Evolutionary conservation across 305 asterid genomes (phyloP).

Genomic region (Fraxinus paxiana): DNA sequence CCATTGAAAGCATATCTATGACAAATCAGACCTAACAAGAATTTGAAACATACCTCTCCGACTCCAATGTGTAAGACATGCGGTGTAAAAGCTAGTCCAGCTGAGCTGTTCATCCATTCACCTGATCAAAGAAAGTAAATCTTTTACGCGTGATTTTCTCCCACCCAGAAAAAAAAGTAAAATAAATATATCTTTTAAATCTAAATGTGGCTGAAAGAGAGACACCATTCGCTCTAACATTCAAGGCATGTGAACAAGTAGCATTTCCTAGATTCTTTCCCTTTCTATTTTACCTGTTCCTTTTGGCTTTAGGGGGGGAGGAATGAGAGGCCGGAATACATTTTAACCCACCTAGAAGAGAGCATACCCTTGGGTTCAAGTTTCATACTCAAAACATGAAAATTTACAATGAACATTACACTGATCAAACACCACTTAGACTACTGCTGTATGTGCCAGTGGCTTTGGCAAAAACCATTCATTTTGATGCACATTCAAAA

Average conservation of each 20-base stretch:
- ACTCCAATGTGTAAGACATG: slow-evolving; percentile 42
- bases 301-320: not conserved
- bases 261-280: not conserved
- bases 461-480: not conserved
- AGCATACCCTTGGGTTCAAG: not conserved
- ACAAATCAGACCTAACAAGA: not conserved
- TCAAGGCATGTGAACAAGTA: not conserved
- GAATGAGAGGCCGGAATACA: not conserved
- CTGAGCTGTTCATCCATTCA: slow-evolving; percentile 68
- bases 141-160: not conserved
- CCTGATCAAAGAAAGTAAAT: slow-evolving; percentile 30
- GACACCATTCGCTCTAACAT: not conserved
- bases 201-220: not conserved
- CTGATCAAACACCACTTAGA: not conserved
- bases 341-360: not conserved
- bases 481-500: not conserved
- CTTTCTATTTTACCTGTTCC: not conserved
- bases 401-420: not conserved
- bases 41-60: slow-evolving; percentile 47
- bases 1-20: not conserved
- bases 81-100: slow-evolving; percentile 63
- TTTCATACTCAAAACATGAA: not conserved
- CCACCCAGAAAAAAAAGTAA: not conserved
- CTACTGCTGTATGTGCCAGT: not conserved
- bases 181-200: not conserved